Conservation (phyloP, 2,329 filamentous ascomycete genomes). For the Beauveria brongniartii region DNA sequence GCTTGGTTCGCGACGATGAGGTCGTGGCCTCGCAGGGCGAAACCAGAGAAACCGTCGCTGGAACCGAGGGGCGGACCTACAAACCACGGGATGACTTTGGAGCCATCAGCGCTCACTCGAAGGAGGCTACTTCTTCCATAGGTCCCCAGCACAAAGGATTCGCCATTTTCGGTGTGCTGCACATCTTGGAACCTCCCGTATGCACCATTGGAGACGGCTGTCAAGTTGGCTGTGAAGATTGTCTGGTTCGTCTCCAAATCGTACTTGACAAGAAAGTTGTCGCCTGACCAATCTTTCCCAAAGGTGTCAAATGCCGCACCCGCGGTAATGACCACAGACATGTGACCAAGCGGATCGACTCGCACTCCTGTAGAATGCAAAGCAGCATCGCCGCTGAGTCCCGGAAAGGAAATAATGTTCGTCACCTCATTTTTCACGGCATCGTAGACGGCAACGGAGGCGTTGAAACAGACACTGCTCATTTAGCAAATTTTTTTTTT, state of each 20-base stretch:
- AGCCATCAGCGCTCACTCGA: background rate
- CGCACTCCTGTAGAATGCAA: background rate
- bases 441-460: too few species aligned
- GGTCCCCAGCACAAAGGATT: background rate
- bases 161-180: background rate
- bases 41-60: background rate
- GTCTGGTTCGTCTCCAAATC: background rate
- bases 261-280: background rate
- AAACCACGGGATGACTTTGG: background rate
- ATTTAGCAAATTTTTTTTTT: too few species aligned
- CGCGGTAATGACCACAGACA: background rate
- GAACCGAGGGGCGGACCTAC: background rate
- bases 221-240: background rate
- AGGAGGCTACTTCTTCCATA: background rate
- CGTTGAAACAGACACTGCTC: too few species aligned
- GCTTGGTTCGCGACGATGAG: background rate
- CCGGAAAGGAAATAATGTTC: too few species aligned
- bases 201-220: background rate
- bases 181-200: background rate
- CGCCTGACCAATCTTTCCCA: background rate
- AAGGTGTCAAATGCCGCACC: background rate
- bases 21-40: background rate
- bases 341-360: background rate
- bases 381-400: background rate
- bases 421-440: too few species aligned